Percentiles rank a stretch among this genome's conserved stretches.
Evolutionary conservation across 2,329 filamentous ascomycete species (phyloP).

Genomic region (Ascomycota sp.): DNA sequence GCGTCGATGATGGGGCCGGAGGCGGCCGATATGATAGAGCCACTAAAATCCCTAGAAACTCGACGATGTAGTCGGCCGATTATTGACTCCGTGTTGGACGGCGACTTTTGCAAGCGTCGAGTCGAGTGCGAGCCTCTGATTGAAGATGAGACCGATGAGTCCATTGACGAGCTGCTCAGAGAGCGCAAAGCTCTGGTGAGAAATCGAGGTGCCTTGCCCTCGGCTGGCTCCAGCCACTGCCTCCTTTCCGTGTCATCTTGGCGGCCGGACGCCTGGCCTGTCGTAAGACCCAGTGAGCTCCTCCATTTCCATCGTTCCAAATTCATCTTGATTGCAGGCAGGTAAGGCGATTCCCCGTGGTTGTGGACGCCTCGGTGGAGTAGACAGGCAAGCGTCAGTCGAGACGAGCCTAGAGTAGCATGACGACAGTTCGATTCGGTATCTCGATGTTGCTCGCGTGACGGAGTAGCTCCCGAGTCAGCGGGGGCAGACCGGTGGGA

Average conservation of each 20-base stretch:
- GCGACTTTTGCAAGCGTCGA: constrained; percentile 16
- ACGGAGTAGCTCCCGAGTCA: not conserved
- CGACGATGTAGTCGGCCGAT: constrained; percentile 20
- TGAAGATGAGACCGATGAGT: constrained; percentile 14
- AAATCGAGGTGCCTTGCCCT: constrained; percentile 15
- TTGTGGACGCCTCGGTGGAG: not conserved
- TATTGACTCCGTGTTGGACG: constrained; percentile 18
- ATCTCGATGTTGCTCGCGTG: not conserved
- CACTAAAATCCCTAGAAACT: constrained; percentile 16
- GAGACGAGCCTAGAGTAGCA: not conserved
- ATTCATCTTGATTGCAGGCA: constrained; percentile 7
- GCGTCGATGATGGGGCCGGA: constrained; percentile 11
- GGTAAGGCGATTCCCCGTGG: not conserved
- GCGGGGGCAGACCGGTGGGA: not conserved
- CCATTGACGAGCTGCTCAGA: constrained; percentile 19
- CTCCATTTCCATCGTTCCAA: constrained; percentile 15
- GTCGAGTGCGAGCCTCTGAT: constrained; percentile 12
- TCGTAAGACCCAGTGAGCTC: constrained; percentile 11
- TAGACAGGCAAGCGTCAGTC: not conserved
- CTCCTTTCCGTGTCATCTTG: constrained; percentile 4
- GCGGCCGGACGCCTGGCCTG: constrained; percentile 6
- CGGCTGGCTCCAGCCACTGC: constrained; percentile 6
- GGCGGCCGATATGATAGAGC: constrained; percentile 11
- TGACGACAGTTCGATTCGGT: not conserved
- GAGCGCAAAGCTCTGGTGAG: constrained; percentile 18